Evolutionary conservation across 75 land plant species (phyloP), one percentile per base, ranked within the genome.

Genomic region (Adiantum capillusveneris): DNA sequence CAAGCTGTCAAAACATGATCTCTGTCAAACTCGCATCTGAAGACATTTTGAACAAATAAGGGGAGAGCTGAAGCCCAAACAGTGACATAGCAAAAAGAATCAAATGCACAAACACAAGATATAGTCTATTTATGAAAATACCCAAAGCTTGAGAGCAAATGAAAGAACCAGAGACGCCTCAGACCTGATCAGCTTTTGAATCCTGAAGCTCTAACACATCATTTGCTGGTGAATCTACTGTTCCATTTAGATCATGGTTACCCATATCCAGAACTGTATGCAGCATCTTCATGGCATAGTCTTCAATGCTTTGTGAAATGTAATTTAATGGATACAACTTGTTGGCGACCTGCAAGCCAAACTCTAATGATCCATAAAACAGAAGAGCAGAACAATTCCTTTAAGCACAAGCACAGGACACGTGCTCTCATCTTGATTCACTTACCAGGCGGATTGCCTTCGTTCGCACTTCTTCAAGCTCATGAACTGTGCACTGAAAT

Each of bases 401-500:
- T n/a, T n/a, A n/a, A n/a, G n/a, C n/a, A n/a, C n/a, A n/a, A n/a
- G n/a, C n/a, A n/a, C n/a, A n/a, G n/a, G n/a, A n/a, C n/a, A 16
- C 3, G 16, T 14, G 57, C 31, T 5, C 17, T 25, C 5, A 54
- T 18, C n/a, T 22, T 30, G 0, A 46, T 45, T 28, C 53, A 58
- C 0, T 20, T 85, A 93, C 98, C 96, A 93, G 72, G 19, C 98
- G 87, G 46, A 93, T 89, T 22, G 98, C 98, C 67, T 79, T 89
- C 16, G 83, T 65, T 46, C 98, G 90, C 50, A 84, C 74, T 30
- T 89, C 96, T 59, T 89, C 98, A 55, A 84, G 61, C 50, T 73
- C 58, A 63, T 93, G 87, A 64, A 84, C 74, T 64, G 85, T 62
- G 67, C 85, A 75, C 85, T 82, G 83, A 46, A 46, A 18, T 21